Conservation (phyloP, 768 basidiomycete genomes). For the Suillus lakei region DNA sequence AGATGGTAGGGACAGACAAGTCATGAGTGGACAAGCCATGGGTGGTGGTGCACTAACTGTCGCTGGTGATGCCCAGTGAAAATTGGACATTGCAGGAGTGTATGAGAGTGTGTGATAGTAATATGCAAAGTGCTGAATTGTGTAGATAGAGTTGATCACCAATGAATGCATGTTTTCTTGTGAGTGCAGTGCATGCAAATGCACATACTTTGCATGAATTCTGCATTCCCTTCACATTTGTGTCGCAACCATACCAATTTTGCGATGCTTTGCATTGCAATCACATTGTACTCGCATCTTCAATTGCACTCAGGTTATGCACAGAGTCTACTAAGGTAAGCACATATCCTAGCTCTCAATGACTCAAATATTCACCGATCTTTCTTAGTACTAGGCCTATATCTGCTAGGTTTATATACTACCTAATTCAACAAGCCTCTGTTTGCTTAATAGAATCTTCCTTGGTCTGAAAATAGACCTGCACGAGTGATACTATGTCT, state of each 20-base stretch:
- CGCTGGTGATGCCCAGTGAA: no score
- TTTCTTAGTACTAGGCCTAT: background rate
- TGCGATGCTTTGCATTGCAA: background rate
- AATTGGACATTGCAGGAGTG: no score
- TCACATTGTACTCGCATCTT: background rate
- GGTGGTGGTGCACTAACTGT: no score
- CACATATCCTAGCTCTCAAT: background rate
- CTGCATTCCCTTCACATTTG: no score
- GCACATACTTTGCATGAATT: no score
- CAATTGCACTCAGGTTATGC: background rate
- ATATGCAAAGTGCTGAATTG: no score
- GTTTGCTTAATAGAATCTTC: background rate
- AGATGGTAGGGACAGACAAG: no score
- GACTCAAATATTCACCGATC: background rate
- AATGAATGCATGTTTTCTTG: no score
- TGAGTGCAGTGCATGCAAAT: no score
- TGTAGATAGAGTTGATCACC: no score
- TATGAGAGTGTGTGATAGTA: no score
- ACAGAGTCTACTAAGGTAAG: background rate
- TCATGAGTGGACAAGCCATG: no score
- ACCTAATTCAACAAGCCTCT: background rate
- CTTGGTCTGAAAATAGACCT: conserved; percentile 1
- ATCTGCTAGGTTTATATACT: background rate
- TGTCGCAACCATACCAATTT: background rate
- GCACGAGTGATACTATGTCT: background rate